Base-by-base conservation (phyloP, 331 rosid species). In the Phaseolus coccineus region DNA sequence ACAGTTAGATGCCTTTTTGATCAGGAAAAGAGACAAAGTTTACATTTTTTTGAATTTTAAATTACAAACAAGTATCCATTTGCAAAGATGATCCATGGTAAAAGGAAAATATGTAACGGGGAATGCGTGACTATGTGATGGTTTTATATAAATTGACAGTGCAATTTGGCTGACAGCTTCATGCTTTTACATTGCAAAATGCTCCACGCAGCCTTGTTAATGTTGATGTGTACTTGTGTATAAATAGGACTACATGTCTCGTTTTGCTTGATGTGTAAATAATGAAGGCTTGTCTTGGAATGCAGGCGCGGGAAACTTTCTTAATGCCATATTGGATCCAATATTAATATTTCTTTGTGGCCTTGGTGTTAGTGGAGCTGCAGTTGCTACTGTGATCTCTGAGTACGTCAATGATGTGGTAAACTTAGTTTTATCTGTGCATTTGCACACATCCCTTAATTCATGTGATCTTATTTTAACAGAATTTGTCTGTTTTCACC, bases 391-490 rank as follows among this genome's bases (percentile, higher is more conserved):
- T 0, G 96, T 92, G 92, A 92, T 87, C 63, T 91, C 97, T 88
- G 97, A 95, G 97, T 95, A 95, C 74, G 97, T 92, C 94, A 75
- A 69, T 27, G 81, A 89, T 91, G 97, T 91, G 96, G 93, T 92
- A 92, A 95, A 91, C 87, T 88, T 91, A 74, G 79, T 80, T 74
- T 72, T 77, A 69, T 70, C 30, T 77, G 81, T 83, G 86, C 83
- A 52, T 78, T 83, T 69, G 82, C 83, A 51, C 82, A 13, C 9
- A 15, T 40, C 55, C 73, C 73, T 40, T 78, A 70, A 16, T 81
- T 77, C 70, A 25, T 63, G 28, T 51, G 14, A 25, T 68, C 51
- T 79, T 48, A 59, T 78, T 80, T 77, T 86, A 62, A 89, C 75
- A 63, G 33, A 77, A 25, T 74, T 63, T 47, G 15, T 78, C 80